Percentiles rank a stretch among this genome's conserved stretches.
phyloP scores from a whole-genome alignment of 148 eudicot species.

The Rhododendron williamsianum region DNA sequence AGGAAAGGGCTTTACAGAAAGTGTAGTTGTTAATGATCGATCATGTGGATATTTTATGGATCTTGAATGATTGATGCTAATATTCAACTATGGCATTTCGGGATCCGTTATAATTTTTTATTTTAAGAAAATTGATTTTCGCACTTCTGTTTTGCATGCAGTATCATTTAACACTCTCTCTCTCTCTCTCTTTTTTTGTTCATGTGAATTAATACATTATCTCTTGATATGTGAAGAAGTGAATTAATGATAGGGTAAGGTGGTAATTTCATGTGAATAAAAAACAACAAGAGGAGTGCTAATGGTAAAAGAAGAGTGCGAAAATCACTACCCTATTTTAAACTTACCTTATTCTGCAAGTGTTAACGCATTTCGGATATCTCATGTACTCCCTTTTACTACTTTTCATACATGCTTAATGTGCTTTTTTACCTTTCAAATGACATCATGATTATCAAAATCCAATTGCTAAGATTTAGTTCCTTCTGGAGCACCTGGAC shows the following conservation, averaged over 20 bases:
- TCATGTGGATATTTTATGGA: not conserved
- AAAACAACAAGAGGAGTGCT: not conserved
- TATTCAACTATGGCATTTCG: not conserved
- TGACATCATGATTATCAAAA: not conserved
- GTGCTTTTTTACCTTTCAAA: not conserved
- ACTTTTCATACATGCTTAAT: not conserved
- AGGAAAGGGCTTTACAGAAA: not conserved
- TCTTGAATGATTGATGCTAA: not conserved
- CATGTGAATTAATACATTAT: not conserved
- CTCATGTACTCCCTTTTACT: not conserved
- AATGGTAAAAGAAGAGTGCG: too few species aligned
- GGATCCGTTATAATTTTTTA: not conserved
- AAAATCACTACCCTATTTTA: too few species aligned
- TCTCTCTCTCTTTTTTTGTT: not conserved
- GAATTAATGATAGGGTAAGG: not conserved
- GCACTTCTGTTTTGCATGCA: not conserved
- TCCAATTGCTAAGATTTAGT: not conserved
- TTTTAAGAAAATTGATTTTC: not conserved
- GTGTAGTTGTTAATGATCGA: not conserved
- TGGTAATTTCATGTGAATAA: not conserved
- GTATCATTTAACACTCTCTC: not conserved
- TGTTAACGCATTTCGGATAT: not conserved
- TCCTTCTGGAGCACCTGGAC: too few species aligned
- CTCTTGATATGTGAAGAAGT: not conserved
- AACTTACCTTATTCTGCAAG: not conserved